Base-by-base conservation (phyloP, 2,329 filamentous ascomycete species). In the Colletotrichum spinosum region DNA sequence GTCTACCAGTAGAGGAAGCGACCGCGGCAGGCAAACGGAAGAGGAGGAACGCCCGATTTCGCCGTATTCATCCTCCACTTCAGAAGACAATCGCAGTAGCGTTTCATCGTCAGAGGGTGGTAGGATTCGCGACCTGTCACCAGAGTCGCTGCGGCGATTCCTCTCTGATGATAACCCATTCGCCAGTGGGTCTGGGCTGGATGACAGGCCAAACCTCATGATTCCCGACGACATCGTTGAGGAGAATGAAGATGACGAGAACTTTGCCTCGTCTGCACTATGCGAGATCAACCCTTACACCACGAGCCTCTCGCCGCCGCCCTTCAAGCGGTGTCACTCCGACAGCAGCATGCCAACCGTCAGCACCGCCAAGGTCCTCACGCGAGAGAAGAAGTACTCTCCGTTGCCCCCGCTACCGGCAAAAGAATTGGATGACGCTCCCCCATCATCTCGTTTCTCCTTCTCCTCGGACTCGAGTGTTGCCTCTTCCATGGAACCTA, bases 221-320 rank as follows among this genome's bases (percentile, higher is more conserved):
- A 79, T 80, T 8, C 75, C 78, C 15, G 77, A 79, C 8, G 76
- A 79, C 7, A 72, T 76, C 42, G 70, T 71, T 37, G 75, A 73
- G 45, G 78, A 82, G 60, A 72, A 72, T 15, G 65, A 75, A 34
- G 77, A 89, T 67, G 86, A 89, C 69, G 85, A 88, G 68, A 89
- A 89, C 75, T 89, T 90, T 70, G 86, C 86, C n/a, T 82, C 80
- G 4, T 83, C 83, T 1, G 80, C 83, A 4, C 71, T 75, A 7
- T 81, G 81, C 0, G 85, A 87, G 57, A 77, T 66, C 2, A 76
- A 79, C 25, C 73, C 79, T 1, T 83, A 79, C 63, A 73, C 78
- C 17, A 85, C 83, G 2, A 75, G 78, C 45, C 75, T 88, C 13
- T 87, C 86, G 2, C 85, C 86, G 8, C 85, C 86, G 1, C 86